These are phyloP conservation scores for Lippia alba DNA, from an alignment of 305 asterid genomes.

Conservation along the genomic window DNA sequence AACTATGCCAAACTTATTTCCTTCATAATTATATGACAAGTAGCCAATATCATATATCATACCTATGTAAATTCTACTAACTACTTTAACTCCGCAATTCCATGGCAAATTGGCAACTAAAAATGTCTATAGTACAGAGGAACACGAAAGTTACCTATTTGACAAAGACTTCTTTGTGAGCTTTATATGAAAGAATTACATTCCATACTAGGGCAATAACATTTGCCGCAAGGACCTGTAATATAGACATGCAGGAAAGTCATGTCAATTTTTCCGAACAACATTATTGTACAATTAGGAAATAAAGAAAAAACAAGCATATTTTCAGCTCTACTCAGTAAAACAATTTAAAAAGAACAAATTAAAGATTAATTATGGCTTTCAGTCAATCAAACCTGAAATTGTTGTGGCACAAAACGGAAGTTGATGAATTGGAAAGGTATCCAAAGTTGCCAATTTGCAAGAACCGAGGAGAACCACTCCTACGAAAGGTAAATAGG, in stretches of 20 bases:
- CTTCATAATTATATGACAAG: background rate
- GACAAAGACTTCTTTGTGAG: conserved; percentile 72
- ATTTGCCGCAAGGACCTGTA: conserved; percentile 95
- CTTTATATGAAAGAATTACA: conserved; percentile 87
- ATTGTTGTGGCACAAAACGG: conserved; percentile 80
- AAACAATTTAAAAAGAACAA: background rate
- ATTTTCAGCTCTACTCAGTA: conserved; percentile 2
- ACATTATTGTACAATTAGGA: background rate
- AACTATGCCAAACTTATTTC: background rate
- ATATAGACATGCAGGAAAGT: conserved; percentile 1
- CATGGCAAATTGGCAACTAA: background rate
- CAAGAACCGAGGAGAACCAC: conserved; percentile 78
- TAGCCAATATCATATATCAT: background rate
- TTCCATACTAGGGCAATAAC: conserved; percentile 78
- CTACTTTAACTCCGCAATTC: background rate
- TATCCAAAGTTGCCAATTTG: conserved; percentile 87
- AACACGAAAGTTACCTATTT: conserved; percentile 50
- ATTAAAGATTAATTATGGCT: conserved; percentile 16
- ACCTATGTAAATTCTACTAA: background rate
- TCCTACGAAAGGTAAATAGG: conserved; percentile 48
- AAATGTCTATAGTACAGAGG: background rate
- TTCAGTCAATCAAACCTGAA: conserved; percentile 58
- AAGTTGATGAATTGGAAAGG: conserved; percentile 85
- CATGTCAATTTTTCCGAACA: background rate
- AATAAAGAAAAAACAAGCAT: background rate